Evolutionary conservation across 495 filamentous ascomycete species (phyloP).

Genomic region (Halenospora varia): DNA sequence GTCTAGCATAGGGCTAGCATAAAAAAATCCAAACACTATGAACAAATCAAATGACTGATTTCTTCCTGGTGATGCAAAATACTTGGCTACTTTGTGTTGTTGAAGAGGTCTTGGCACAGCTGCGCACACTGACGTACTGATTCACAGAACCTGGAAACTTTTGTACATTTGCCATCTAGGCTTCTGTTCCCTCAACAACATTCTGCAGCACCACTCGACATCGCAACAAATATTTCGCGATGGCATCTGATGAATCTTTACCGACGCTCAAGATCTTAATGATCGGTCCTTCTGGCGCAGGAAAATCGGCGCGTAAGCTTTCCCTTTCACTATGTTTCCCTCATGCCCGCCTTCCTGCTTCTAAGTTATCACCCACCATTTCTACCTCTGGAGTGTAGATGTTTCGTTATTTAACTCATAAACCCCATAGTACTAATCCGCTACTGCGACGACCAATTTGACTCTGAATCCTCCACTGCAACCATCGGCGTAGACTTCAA

Average conservation of each 20-base stretch:
- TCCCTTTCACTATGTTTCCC: not conserved
- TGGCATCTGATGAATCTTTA: slow-evolving; percentile 44
- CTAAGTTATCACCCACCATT: not conserved
- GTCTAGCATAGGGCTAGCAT: slow-evolving; percentile 41
- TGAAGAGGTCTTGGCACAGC: slow-evolving; percentile 6
- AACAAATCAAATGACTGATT: slow-evolving; percentile 4
- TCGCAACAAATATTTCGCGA: slow-evolving; percentile 11
- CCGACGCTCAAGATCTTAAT: slow-evolving; percentile 49
- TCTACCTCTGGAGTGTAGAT: too few relatives aligned
- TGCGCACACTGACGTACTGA: slow-evolving; percentile 21
- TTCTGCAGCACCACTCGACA: not conserved
- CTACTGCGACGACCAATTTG: slow-evolving; percentile 58
- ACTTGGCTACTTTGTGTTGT: slow-evolving; percentile 1
- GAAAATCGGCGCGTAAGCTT: slow-evolving; percentile 49
- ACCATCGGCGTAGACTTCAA: slow-evolving; percentile 62
- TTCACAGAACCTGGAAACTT: not conserved
- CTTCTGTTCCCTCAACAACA: not conserved
- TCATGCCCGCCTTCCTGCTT: not conserved
- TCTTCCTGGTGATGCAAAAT: not conserved
- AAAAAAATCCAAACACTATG: slow-evolving; percentile 26
- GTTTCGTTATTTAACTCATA: too few relatives aligned
- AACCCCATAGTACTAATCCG: slow-evolving; percentile 32
- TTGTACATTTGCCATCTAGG: not conserved
- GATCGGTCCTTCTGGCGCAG: slow-evolving; percentile 49
- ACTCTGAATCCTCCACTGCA: slow-evolving; percentile 50